A percentile compares a stretch with the other conserved stretches of the same genome.
Conservation (phyloP, 106 monocot species). For the Apostasia shenzhenica region DNA sequence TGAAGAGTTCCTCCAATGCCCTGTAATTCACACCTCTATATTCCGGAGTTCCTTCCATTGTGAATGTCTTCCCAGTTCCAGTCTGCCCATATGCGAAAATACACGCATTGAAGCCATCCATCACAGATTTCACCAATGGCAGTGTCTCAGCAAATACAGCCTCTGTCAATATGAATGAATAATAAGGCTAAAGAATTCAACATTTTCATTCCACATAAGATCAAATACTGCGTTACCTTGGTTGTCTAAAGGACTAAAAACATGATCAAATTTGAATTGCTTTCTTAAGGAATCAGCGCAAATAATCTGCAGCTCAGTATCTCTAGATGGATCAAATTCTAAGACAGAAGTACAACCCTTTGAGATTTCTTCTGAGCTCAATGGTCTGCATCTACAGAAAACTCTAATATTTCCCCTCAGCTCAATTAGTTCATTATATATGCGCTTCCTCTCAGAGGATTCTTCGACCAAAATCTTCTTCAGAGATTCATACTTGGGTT, state of each 20-base stretch:
- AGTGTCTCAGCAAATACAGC: constrained; percentile 69
- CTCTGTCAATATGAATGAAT: constrained; percentile 30
- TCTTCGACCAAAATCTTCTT: constrained; percentile 54
- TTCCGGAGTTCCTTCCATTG: constrained; percentile 91
- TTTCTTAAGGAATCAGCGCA: constrained; percentile 57
- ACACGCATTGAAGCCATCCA: constrained; percentile 90
- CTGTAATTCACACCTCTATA: constrained; percentile 89
- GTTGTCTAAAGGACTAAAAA: constrained; percentile 63
- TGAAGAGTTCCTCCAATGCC: constrained; percentile 82
- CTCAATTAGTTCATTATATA: constrained; percentile 89
- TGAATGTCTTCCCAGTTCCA: constrained; percentile 95
- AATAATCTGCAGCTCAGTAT: constrained; percentile 66
- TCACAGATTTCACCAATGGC: constrained; percentile 71
- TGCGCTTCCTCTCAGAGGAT: constrained; percentile 53
- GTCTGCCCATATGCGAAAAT: constrained; percentile 98
- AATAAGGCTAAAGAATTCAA: neutral
- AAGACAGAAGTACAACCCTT: constrained; percentile 49
- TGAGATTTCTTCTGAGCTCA: constrained; percentile 59
- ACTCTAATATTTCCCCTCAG: constrained; percentile 92
- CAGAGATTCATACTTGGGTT: constrained; percentile 38
- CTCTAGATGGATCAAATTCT: constrained; percentile 56
- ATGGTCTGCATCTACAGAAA: constrained; percentile 86
- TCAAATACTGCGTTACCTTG: constrained; percentile 55
- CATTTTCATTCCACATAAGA: neutral
- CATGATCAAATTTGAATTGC: constrained; percentile 85